A percentile compares a stretch with the other conserved stretches of the same genome.
phyloP scores from a whole-genome alignment of 306 rosid species.

The Quercus ilex region DNA sequence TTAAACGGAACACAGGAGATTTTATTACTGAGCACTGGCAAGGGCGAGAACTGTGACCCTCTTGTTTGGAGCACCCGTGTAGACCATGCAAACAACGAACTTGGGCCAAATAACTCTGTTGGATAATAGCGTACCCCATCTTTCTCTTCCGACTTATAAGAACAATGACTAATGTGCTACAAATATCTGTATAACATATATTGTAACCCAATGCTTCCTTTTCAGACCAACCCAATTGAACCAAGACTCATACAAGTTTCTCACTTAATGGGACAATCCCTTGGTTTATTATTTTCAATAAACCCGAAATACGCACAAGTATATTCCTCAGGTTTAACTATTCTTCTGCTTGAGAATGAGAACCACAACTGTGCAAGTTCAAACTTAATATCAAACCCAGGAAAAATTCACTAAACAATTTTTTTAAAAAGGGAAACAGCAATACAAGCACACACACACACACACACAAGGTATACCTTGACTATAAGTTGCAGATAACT shows the following conservation, averaged over 20 bases:
- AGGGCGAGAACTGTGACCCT: constrained; percentile 27
- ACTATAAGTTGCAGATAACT: neutral
- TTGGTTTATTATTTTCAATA: neutral
- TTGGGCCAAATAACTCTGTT: constrained; percentile 39
- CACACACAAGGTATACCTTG: neutral
- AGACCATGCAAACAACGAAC: constrained; percentile 31
- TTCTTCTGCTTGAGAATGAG: constrained; percentile 10
- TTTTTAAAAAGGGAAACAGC: neutral
- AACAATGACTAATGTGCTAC: constrained; percentile 13
- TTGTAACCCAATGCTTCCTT: neutral
- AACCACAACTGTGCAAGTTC: constrained; percentile 23
- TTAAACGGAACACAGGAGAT: constrained; percentile 16
- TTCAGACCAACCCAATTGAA: neutral
- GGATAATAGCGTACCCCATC: constrained; percentile 47
- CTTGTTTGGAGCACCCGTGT: constrained; percentile 35
- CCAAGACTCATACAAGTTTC: neutral
- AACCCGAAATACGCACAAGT: neutral
- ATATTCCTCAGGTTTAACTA: constrained; percentile 1
- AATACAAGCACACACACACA: neutral
- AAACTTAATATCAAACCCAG: constrained; percentile 1
- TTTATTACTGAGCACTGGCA: constrained; percentile 26
- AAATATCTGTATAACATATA: constrained; percentile 2
- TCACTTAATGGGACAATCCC: neutral
- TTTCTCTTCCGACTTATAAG: constrained; percentile 11
- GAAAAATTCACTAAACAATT: neutral